Evolutionary conservation across 2,329 filamentous ascomycete species (phyloP), one percentile per base, ranked within the genome.

Genomic region (Penicillium occitanis): DNA sequence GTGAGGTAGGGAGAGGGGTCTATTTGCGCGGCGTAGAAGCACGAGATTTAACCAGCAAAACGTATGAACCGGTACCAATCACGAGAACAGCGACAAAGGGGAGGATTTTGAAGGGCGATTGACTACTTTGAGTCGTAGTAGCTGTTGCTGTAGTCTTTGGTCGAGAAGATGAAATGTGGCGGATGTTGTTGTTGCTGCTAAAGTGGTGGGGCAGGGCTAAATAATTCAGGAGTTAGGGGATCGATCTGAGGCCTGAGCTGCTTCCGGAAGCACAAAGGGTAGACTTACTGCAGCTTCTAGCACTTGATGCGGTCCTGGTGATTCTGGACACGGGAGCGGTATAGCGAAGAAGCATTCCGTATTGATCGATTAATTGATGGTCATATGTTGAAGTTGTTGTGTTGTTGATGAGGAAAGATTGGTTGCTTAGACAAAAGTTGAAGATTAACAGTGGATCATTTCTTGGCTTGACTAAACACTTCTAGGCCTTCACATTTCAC

Each of bases 11-110:
- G 19, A 1, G 19, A 19, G 19, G 19, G 19, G 19, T 19, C 19
- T 25, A 68, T 68, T 63, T 64, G 61, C 69, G 65, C 67, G 22
- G 19, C 22, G 57, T 33, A 33, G 67, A 81, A 65, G 76, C 76
- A 68, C 83, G 80, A 67, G 77, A 79, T 68, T 80, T 83, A 13
- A 85, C 84, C 71, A 87, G 81, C 50, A 83, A 74, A 51, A 78
- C 73, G 77, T 86, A 87, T 59, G 81, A 77, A 51, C 81, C 82
- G 46, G 81, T 81, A 66, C 83, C 83, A 59, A 81, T 73, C 51
- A 80, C 74, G 61, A 83, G 76, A 67, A 87, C 80, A 28, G 77
- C 68, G 63, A 81, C 61, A 69, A 81, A 77, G 13, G 80, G 80
- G 64, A 80, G 70, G 72, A 82, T 71, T 69, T 77, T 77, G 73